A percentile compares a stretch with the other conserved stretches of the same genome.
Evolutionary conservation across 257 asterid genomes (phyloP).

Genomic region (Vinca minor): DNA sequence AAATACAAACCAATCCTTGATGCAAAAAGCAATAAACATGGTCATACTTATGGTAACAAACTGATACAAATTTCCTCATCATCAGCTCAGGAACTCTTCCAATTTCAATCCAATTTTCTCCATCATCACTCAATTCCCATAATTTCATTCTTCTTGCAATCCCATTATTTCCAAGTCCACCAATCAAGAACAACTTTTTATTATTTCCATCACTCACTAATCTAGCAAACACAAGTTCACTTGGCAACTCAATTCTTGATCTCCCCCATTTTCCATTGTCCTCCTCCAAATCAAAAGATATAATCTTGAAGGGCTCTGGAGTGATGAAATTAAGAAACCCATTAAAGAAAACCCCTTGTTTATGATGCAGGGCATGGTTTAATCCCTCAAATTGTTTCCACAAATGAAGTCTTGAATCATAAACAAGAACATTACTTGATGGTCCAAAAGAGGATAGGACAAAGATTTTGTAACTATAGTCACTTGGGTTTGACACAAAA

Average conservation of each 20-base stretch:
- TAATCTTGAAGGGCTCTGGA: slow-evolving; percentile 39
- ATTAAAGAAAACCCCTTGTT: slow-evolving; percentile 36
- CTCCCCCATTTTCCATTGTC: slow-evolving; percentile 45
- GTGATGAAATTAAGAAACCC: slow-evolving; percentile 42
- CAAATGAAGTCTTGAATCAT: slow-evolving; percentile 23
- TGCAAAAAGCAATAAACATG: slow-evolving; percentile 81
- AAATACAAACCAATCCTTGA: slow-evolving; percentile 56
- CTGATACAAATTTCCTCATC: slow-evolving; percentile 46
- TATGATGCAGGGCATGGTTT: slow-evolving; percentile 27
- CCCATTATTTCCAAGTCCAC: slow-evolving; percentile 60
- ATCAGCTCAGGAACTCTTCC: slow-evolving; percentile 58
- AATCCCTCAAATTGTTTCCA: slow-evolving; percentile 36
- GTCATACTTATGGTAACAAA: slow-evolving; percentile 71
- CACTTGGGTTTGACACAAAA: slow-evolving; percentile 21
- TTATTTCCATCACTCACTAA: slow-evolving; percentile 38
- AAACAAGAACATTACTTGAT: slow-evolving; percentile 28
- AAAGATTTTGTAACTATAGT: slow-evolving; percentile 40
- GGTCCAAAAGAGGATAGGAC: slow-evolving; percentile 36
- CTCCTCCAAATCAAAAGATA: slow-evolving; percentile 32
- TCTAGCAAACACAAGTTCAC: slow-evolving; percentile 38
- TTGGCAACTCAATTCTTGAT: slow-evolving; percentile 22
- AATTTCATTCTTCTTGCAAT: slow-evolving; percentile 55
- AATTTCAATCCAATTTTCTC: slow-evolving; percentile 39
- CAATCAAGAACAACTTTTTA: slow-evolving; percentile 41
- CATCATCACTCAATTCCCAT: slow-evolving; percentile 51